Base-by-base conservation (phyloP, 2,329 filamentous ascomycete genomes). In the Ophiosphaerella herpotricha region DNA sequence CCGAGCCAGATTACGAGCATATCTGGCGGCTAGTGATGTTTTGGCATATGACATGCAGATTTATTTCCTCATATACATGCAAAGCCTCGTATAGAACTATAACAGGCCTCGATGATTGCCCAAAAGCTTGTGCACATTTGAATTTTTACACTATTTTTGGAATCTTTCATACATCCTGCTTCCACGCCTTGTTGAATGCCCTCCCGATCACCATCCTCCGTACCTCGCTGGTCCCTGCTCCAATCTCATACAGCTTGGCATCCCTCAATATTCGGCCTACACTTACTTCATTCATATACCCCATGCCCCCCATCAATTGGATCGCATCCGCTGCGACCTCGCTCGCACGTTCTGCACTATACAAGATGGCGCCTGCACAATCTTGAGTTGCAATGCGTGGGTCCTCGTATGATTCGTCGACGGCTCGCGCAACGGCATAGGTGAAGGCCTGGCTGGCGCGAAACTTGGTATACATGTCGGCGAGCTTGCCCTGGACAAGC, bases 391-490 rank as follows among this genome's bases (percentile, higher is more conserved):
- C 82, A 62, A 96, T 87, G 1, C 63, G 42, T 4, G 64, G 59
- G 61, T 94, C 86, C 12, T 60, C 60, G 37, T 66, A 53, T 16
- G 50, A 56, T 50, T 71, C 62, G 64, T 97, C 93, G 16, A 97
- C 88, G 2, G 83, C 81, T 39, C 83, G 82, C 3, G 94, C 94
- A 0, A 92, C 92, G 33, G 82, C 78, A 68, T 96, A 96, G 0
- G 93, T 97, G 75, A 96, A 97, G 2, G 91, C 83, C n/a, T 86
- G 80, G 13, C 88, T 86, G 9, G 89, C 91, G 65, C 90, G 87
- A 51, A 94, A 83, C 74, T 96, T 96, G 40, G 91, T 97, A 77
- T 97, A 95, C 92, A 99, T 97, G 73, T 97, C 92, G 48, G 94
- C 91, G 39, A 97, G 81, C 70, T 92, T 93, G 49, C 90, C 93